Conservation (phyloP, 2,329 filamentous ascomycete genomes). For the Pezicula carpinea region DNA sequence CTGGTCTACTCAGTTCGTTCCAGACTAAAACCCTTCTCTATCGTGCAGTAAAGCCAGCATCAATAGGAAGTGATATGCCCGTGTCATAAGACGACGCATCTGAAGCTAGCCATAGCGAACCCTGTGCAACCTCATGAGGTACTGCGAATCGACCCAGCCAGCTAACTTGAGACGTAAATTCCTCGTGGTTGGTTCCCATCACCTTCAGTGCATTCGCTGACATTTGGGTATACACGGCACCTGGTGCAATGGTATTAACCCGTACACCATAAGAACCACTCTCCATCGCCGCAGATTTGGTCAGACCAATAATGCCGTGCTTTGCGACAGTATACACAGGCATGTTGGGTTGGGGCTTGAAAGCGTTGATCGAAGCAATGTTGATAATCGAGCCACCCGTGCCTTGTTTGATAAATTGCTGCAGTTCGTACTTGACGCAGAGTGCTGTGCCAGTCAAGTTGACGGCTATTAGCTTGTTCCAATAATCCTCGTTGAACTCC, state of each 20-base stretch:
- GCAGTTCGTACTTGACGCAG: conserved; percentile 29
- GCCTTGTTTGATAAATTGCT: conserved; percentile 40
- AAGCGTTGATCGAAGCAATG: conserved; percentile 44
- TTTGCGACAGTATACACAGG: conserved; percentile 32
- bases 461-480: conserved; percentile 29
- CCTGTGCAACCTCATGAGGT: conserved; percentile 30
- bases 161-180: conserved; percentile 13
- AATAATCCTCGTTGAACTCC: conserved; percentile 25
- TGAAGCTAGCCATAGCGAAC: conserved; percentile 29
- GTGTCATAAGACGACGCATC: conserved; percentile 19
- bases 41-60: conserved; percentile 21
- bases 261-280: conserved; percentile 29
- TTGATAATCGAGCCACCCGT: conserved; percentile 31
- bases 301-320: conserved; percentile 38
- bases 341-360: conserved; percentile 26
- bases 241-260: conserved; percentile 31
- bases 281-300: conserved; percentile 33
- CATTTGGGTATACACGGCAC: conserved; percentile 35
- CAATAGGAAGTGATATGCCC: conserved; percentile 25
- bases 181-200: conserved; percentile 18
- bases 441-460: conserved; percentile 29
- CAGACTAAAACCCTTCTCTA: too few species aligned
- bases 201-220: conserved; percentile 11
- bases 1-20: too few species aligned
- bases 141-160: conserved; percentile 15